Conservation (phyloP, 129 eudicot species). For the Logfia minima region DNA sequence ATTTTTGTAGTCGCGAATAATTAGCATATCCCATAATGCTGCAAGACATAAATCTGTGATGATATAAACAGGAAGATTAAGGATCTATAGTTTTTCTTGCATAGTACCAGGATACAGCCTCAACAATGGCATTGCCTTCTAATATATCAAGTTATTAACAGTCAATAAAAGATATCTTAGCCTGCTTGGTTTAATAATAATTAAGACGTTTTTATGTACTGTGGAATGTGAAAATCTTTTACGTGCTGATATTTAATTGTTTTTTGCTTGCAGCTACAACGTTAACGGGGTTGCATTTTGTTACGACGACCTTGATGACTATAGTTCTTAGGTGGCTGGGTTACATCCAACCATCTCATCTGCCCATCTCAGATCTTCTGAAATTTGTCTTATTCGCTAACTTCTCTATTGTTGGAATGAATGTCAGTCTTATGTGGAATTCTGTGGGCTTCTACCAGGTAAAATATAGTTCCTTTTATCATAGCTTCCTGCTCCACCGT, state of each 20-base stretch:
- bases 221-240: neutral
- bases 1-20: neutral
- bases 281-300: slow-evolving; percentile 80
- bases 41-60: slow-evolving; percentile 8
- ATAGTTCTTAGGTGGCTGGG: slow-evolving; percentile 63
- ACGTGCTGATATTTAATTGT: slow-evolving; percentile 2
- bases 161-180: neutral
- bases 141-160: neutral
- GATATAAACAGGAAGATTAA: neutral
- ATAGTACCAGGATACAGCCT: neutral
- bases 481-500: neutral
- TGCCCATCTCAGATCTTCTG: slow-evolving; percentile 54
- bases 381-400: slow-evolving; percentile 71
- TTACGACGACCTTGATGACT: slow-evolving; percentile 69
- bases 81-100: neutral
- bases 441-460: slow-evolving; percentile 90
- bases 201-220: neutral
- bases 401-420: slow-evolving; percentile 79
- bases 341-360: slow-evolving; percentile 60
- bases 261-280: slow-evolving; percentile 71
- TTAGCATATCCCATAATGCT: neutral
- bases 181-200: slow-evolving; percentile 15
- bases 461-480: neutral
- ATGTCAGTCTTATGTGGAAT: slow-evolving; percentile 85
- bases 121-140: neutral